phyloP scores from a whole-genome alignment of 148 eudicot genomes.

The Talinum fruticosum region DNA sequence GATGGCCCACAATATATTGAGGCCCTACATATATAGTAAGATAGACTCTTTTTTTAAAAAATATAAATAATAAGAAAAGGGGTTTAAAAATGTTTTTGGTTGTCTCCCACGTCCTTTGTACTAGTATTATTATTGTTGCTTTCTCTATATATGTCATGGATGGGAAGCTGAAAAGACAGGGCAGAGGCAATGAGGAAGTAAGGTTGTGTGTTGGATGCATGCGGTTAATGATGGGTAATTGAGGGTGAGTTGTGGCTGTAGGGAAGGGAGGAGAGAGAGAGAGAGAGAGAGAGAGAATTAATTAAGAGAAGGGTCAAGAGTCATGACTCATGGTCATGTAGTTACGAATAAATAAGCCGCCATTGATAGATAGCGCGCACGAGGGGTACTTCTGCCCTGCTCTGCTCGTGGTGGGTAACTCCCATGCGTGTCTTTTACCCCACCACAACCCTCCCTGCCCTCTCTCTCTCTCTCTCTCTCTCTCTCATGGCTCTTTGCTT shows the following conservation, averaged over 20 bases:
- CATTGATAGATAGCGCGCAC: slow-evolving; percentile 54
- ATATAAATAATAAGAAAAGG: slow-evolving; percentile 15
- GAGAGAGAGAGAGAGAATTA: slow-evolving; percentile 12
- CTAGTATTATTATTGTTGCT: slow-evolving; percentile 5
- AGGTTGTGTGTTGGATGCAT: slow-evolving; percentile 52
- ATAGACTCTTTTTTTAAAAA: slow-evolving; percentile 23
- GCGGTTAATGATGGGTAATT: slow-evolving; percentile 56
- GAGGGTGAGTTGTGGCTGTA: background rate
- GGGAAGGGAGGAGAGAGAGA: slow-evolving; percentile 4
- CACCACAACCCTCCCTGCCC: slow-evolving; percentile 5
- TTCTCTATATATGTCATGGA: background rate
- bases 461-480: slow-evolving; percentile 23
- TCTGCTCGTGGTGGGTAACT: slow-evolving; percentile 24
- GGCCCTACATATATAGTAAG: slow-evolving; percentile 23
- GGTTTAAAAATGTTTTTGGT: slow-evolving; percentile 30
- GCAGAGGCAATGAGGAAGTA: slow-evolving; percentile 41
- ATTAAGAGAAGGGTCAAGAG: too few relatives aligned
- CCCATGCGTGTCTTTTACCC: slow-evolving; percentile 44
- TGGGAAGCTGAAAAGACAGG: slow-evolving; percentile 33
- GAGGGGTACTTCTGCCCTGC: slow-evolving; percentile 36
- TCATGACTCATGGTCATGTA: too few relatives aligned
- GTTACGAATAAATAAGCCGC: slow-evolving; percentile 15
- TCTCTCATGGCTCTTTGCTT: slow-evolving; percentile 19
- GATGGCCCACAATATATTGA: slow-evolving; percentile 29
- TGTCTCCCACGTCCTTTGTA: slow-evolving; percentile 46